Percentiles rank a stretch among this genome's conserved stretches.
These are phyloP conservation scores for Colletotrichum tofieldiae DNA, from an alignment of 2,329 filamentous ascomycete genomes.

Conservation along the genomic window DNA sequence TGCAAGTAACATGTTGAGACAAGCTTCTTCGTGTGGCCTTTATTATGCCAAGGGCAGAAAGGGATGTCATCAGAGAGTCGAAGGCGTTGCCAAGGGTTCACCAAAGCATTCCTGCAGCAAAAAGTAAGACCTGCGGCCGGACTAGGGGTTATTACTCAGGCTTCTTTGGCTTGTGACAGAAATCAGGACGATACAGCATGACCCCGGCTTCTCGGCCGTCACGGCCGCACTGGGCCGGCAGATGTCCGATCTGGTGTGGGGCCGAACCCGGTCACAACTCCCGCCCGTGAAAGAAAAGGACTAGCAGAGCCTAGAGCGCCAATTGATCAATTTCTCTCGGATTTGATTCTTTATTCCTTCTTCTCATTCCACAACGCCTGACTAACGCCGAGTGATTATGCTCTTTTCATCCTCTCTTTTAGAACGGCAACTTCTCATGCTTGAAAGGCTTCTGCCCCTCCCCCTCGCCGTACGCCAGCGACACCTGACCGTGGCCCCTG, in stretches of 20 bases:
- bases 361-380: slow-evolving; percentile 14
- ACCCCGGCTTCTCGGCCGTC: neutral
- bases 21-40: neutral
- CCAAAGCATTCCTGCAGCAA: neutral
- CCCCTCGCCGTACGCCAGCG: slow-evolving; percentile 79
- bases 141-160: neutral
- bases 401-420: slow-evolving; percentile 34
- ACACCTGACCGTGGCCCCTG: slow-evolving; percentile 86
- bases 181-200: neutral
- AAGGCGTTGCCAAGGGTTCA: neutral
- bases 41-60: neutral
- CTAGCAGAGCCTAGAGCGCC: neutral
- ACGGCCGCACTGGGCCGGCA: slow-evolving; percentile 13
- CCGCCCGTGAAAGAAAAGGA: neutral
- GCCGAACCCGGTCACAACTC: neutral
- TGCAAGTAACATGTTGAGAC: neutral
- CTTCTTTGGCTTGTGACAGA: neutral
- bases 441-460: slow-evolving; percentile 72
- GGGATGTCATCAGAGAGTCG: neutral
- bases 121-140: neutral
- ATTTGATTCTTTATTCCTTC: neutral
- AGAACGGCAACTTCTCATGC: slow-evolving; percentile 69
- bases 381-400: slow-evolving; percentile 29
- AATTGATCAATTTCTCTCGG: neutral
- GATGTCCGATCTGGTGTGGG: slow-evolving; percentile 9